phyloP scores from a whole-genome alignment of 1,139 yeast genomes.

The Spencermartinsiella ligniputridi region DNA sequence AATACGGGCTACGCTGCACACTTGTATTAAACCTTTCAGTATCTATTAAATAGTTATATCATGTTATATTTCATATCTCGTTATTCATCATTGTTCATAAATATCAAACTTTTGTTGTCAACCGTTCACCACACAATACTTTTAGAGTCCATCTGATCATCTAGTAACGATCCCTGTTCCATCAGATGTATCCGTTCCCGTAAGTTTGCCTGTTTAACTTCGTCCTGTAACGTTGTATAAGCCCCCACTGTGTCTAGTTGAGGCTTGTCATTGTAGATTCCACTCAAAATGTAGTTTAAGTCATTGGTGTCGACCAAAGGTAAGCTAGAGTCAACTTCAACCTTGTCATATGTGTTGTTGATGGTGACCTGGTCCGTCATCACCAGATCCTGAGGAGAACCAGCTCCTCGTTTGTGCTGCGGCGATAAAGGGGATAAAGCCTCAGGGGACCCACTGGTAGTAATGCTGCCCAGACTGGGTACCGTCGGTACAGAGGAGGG shows the following conservation, averaged over 20 bases:
- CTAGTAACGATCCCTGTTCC: conserved; percentile 23
- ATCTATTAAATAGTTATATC: no score
- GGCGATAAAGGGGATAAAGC: background rate
- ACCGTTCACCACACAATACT: background rate
- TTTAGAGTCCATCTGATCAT: conserved; percentile 2
- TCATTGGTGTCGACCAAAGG: background rate
- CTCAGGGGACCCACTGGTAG: conserved; percentile 6
- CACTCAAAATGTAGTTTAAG: conserved; percentile 1
- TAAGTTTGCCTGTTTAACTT: conserved; percentile 12
- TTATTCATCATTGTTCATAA: background rate
- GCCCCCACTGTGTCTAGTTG: background rate
- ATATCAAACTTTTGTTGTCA: background rate
- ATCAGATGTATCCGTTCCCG: conserved; percentile 29
- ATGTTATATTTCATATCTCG: no score
- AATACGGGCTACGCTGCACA: no score
- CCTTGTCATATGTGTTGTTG: background rate
- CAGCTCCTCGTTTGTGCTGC: background rate
- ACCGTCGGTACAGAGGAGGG: background rate
- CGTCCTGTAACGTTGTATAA: background rate
- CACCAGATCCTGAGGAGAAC: background rate
- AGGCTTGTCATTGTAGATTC: background rate
- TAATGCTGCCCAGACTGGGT: background rate
- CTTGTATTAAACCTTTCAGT: no score
- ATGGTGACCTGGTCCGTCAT: background rate
- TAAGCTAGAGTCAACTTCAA: background rate